phyloP scores from a whole-genome alignment of 108 stramenopile genomes.

The Skeletonema menzelii region DNA sequence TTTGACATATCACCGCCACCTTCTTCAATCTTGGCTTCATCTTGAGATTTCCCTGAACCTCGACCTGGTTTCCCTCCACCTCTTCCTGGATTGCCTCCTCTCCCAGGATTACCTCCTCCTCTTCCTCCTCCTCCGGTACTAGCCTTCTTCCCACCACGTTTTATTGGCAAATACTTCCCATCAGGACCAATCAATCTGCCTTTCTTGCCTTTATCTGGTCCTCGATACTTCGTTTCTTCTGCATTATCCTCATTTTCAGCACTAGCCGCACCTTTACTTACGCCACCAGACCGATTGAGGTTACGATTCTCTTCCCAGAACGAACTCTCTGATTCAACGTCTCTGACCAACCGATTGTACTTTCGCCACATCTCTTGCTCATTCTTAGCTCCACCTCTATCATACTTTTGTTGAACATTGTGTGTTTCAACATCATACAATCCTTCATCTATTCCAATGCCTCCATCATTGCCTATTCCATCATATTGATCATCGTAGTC shows the following conservation, averaged over 20 bases:
- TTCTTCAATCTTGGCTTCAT: not conserved
- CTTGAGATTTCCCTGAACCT: constrained; percentile 1
- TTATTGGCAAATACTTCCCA: constrained; percentile 67
- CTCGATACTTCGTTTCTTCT: constrained; percentile 59
- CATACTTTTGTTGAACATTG: constrained; percentile 53
- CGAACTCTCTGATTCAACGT: constrained; percentile 61
- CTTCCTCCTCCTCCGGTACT: not conserved
- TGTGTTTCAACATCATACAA: constrained; percentile 70
- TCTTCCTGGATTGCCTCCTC: not conserved
- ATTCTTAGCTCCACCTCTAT: constrained; percentile 29
- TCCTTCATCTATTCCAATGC: constrained; percentile 50
- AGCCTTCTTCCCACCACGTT: constrained; percentile 48
- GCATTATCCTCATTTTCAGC: constrained; percentile 18
- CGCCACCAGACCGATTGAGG: constrained; percentile 21
- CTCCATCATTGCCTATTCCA: constrained; percentile 64
- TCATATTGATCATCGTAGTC: constrained; percentile 91
- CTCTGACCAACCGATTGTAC: constrained; percentile 68
- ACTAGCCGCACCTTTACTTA: constrained; percentile 2
- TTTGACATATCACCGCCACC: constrained; percentile 45
- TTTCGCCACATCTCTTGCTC: constrained; percentile 50
- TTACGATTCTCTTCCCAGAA: constrained; percentile 67
- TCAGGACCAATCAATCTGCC: constrained; percentile 78
- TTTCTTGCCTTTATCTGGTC: constrained; percentile 86
- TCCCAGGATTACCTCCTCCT: not conserved
- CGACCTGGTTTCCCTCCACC: constrained; percentile 3